A percentile compares a stretch with the other conserved stretches of the same genome.
phyloP scores from a whole-genome alignment of 2,329 filamentous ascomycete species.

The Sporothrix humicola region DNA sequence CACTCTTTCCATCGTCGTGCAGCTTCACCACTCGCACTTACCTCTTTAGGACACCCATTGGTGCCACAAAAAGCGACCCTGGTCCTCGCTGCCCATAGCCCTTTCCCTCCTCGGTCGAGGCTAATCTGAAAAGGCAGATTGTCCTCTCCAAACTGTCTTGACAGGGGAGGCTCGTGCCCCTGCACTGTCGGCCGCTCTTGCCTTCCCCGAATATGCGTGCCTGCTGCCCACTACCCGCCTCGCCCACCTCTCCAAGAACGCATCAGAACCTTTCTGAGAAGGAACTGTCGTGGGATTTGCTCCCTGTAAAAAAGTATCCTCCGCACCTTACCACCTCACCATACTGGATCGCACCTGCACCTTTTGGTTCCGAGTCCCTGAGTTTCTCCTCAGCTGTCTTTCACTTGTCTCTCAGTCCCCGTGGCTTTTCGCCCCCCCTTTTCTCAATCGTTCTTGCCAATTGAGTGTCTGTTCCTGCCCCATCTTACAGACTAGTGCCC shows the following conservation, averaged over 20 bases:
- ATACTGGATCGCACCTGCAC: neutral
- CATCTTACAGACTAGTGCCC: constrained; percentile 16
- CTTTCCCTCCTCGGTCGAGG: constrained; percentile 22
- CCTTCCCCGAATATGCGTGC: constrained; percentile 1
- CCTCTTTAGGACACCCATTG: constrained; percentile 13
- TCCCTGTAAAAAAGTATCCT: neutral
- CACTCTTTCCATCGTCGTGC: constrained; percentile 24
- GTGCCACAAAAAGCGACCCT: neutral
- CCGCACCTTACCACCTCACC: neutral
- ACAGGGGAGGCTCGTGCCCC: constrained; percentile 2
- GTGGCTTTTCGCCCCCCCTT: constrained; percentile 13
- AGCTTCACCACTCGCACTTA: constrained; percentile 21
- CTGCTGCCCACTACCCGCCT: neutral
- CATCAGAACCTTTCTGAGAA: constrained; percentile 13
- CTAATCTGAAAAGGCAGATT: constrained; percentile 19
- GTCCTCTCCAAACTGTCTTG: neutral
- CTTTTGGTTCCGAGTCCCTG: neutral
- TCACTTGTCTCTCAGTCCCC: neutral
- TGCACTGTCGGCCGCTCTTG: constrained; percentile 6
- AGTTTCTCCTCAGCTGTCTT: constrained; percentile 18
- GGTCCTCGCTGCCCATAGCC: neutral
- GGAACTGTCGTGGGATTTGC: neutral
- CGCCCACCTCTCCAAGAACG: constrained; percentile 6
- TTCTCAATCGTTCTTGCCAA: constrained; percentile 17
- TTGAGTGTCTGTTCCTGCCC: constrained; percentile 8